Evolutionary conservation across 192 early-diverging fungal species (phyloP), one percentile per base, ranked within the genome.

Genomic region (Glomus cerebriforme): DNA sequence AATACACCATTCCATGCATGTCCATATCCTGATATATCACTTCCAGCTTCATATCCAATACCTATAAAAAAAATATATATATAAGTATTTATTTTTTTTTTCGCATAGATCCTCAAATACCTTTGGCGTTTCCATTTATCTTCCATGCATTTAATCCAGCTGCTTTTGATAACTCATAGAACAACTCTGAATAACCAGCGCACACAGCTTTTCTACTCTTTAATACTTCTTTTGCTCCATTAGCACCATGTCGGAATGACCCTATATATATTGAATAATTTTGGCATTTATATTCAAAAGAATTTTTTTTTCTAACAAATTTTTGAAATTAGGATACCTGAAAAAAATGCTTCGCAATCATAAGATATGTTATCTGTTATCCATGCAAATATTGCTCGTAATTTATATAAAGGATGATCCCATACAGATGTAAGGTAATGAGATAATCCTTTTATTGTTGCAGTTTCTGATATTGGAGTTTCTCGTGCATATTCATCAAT

Each of bases 1-100:
- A 69, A 76, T 26, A 87, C 85, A 10, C 79, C 84, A 78, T 91
- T 91, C 90, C 90, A 91, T 63, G 87, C 90, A 73, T 91, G 90
- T 17, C 45, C 27, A 69, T 68, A 39, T 7, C 45, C 54, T 54
- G 12, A 10, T 6, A 26, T 27, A 35, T n/a, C 27, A 69, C 39
- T 34, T 0, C 77, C 77, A 35, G 34, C 32, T 69, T 35, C 7
- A 70, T 69, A 78, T 31, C 77, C 77, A 24, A 54, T 54, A 78
- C 77, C 77, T 78, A 27, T 27, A 15, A 59, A 26, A n/a, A 15
- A 32, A 34, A 34, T 62, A 62, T 12, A 43, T 39, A 13, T 9
- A n/a, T 24, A 62, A 0, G 26, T 34, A 8, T 34, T 22, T 26
- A 12, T 10, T 39, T n/a, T n/a, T n/a, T n/a, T n/a, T n/a, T n/a